These are phyloP conservation scores for Ogataea salicorniae DNA, from an alignment of 805 yeast species.

Conservation along the genomic window DNA sequence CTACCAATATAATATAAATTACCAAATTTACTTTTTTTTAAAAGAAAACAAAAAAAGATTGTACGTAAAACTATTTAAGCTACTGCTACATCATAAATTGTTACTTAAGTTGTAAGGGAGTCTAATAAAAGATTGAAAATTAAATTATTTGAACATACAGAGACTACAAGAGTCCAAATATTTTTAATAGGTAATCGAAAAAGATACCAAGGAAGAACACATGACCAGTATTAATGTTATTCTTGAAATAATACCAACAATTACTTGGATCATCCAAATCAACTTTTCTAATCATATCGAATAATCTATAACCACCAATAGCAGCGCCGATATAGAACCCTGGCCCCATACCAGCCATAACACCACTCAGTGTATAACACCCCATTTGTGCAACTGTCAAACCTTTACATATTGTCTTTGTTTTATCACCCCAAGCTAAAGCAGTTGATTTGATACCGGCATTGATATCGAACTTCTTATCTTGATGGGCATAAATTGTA, in stretches of 20 bases:
- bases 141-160: not conserved
- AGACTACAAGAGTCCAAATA: slow-evolving; percentile 39
- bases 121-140: not conserved
- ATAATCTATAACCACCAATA: slow-evolving; percentile 64
- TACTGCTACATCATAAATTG: not conserved
- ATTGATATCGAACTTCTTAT: slow-evolving; percentile 75
- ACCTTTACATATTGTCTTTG: slow-evolving; percentile 64
- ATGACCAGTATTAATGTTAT: slow-evolving; percentile 74
- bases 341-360: slow-evolving; percentile 77
- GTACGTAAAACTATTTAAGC: not conserved
- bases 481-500: slow-evolving; percentile 97
- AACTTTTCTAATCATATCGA: slow-evolving; percentile 64
- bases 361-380: slow-evolving; percentile 62
- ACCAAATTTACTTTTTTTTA: not conserved
- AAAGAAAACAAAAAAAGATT: too few relatives aligned
- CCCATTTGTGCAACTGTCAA: slow-evolving; percentile 65
- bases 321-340: slow-evolving; percentile 67
- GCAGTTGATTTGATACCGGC: slow-evolving; percentile 97
- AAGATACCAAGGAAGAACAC: slow-evolving; percentile 61
- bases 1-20: slow-evolving; percentile 1
- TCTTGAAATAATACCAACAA: slow-evolving; percentile 79
- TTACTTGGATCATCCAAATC: slow-evolving; percentile 72
- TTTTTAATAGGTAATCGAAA: slow-evolving; percentile 54
- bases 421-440: slow-evolving; percentile 81
- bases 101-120: not conserved